Evolutionary conservation across 176 grass and related monocot species (phyloP).

Genomic region (Poa pratensis): DNA sequence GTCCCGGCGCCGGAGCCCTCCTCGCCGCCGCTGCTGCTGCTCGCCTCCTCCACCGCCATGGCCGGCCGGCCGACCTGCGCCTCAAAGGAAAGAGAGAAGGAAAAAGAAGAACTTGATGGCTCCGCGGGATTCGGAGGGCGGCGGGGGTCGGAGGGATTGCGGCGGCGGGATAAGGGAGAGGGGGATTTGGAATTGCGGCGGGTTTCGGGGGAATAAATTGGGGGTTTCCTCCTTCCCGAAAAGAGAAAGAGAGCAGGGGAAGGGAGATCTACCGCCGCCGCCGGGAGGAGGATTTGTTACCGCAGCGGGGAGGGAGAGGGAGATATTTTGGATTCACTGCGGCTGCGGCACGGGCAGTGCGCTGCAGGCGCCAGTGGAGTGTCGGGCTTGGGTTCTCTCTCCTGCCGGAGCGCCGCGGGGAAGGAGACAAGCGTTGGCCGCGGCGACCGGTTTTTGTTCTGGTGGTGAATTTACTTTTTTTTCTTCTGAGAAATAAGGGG

Average conservation of each 20-base stretch:
- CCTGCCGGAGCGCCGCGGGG: background rate
- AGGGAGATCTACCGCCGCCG: constrained; percentile 48
- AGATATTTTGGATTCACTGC: constrained; percentile 52
- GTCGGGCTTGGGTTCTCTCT: background rate
- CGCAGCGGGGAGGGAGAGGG: background rate
- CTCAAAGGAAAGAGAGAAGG: background rate
- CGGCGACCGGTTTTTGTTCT: background rate
- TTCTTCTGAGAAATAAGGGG: too few relatives aligned
- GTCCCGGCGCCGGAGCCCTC: background rate
- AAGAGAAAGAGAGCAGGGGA: background rate
- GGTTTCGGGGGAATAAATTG: constrained; percentile 46
- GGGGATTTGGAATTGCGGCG: constrained; percentile 41
- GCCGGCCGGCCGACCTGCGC: background rate
- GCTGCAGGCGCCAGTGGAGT: background rate
- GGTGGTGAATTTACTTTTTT: too few relatives aligned
- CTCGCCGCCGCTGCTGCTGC: constrained; percentile 57
- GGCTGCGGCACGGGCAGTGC: background rate
- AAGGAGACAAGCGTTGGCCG: constrained; percentile 19
- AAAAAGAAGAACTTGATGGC: background rate
- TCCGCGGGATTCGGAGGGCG: background rate
- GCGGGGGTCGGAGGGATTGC: constrained; percentile 28
- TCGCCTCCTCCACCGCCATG: constrained; percentile 72
- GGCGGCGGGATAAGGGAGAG: constrained; percentile 55
- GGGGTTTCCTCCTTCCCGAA: background rate
- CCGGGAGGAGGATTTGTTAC: constrained; percentile 25